Conservation (phyloP, 345 rosid genomes). For the Eutrema japonicum region DNA sequence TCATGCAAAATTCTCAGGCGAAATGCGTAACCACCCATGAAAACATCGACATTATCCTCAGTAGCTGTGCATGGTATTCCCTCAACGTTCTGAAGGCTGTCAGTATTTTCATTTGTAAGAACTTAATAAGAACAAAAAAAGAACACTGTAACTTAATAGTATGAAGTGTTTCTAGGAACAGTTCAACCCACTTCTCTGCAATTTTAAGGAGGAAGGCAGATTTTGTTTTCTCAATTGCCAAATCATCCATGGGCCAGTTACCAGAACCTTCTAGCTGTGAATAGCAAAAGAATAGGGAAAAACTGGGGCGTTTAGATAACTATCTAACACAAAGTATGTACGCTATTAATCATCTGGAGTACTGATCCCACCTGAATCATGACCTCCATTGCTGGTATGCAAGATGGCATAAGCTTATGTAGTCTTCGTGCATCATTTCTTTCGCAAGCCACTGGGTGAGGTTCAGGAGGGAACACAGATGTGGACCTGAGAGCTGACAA, state of each 20-base stretch:
- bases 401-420: slow-evolving; percentile 54
- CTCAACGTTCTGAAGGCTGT: slow-evolving; percentile 73
- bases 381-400: slow-evolving; percentile 81
- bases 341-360: slow-evolving; percentile 12
- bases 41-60: slow-evolving; percentile 76
- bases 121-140: slow-evolving; percentile 11
- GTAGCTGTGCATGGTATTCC: slow-evolving; percentile 73
- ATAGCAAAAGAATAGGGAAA: slow-evolving; percentile 31
- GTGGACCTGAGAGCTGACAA: slow-evolving; percentile 84
- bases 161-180: slow-evolving; percentile 27
- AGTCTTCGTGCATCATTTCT: slow-evolving; percentile 52
- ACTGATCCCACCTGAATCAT: slow-evolving; percentile 76
- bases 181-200: slow-evolving; percentile 72
- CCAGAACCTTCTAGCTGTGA: slow-evolving; percentile 96
- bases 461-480: slow-evolving; percentile 89
- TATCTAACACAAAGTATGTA: neutral
- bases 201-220: slow-evolving; percentile 85
- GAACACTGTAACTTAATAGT: slow-evolving; percentile 2
- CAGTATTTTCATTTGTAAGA: slow-evolving; percentile 31
- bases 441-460: slow-evolving; percentile 75
- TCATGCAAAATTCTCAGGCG: slow-evolving; percentile 86
- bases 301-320: neutral
- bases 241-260: slow-evolving; percentile 90
- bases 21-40: slow-evolving; percentile 80
- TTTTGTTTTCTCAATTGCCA: slow-evolving; percentile 88